Conservation (phyloP, 2,329 filamentous ascomycete species). For the Bipolaris oryzae region DNA sequence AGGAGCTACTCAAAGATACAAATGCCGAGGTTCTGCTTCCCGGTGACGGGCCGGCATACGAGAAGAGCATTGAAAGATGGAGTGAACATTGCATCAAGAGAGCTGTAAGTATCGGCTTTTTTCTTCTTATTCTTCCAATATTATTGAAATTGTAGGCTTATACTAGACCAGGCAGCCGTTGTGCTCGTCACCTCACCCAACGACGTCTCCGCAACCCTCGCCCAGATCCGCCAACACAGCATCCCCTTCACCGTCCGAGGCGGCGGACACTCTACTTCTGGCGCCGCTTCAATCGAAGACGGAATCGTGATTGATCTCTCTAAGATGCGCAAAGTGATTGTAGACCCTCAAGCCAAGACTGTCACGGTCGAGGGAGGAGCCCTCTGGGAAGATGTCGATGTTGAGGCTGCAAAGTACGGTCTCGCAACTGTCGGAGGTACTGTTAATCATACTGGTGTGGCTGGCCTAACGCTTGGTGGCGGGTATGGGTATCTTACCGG, state of each 20-base stretch:
- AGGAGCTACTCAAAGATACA: conserved; percentile 24
- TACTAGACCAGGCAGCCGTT: conserved; percentile 25
- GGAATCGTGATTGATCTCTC: conserved; percentile 64
- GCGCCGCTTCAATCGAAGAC: conserved; percentile 56
- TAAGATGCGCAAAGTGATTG: conserved; percentile 57
- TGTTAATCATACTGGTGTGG: conserved; percentile 67
- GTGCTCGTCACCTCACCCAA: conserved; percentile 25
- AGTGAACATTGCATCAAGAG: conserved; percentile 38
- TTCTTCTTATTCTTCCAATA: too few species aligned
- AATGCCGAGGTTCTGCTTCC: conserved; percentile 32
- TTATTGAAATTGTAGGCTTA: not conserved
- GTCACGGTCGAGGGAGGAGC: conserved; percentile 60
- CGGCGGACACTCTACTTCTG: conserved; percentile 63
- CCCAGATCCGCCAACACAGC: conserved; percentile 29
- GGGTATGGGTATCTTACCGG: conserved; percentile 65
- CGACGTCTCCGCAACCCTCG: conserved; percentile 32
- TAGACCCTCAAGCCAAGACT: conserved; percentile 54
- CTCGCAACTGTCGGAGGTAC: conserved; percentile 67
- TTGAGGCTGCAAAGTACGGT: conserved; percentile 55
- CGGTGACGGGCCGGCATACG: conserved; percentile 28
- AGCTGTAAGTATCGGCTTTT: conserved; percentile 25
- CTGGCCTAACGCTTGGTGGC: conserved; percentile 61
- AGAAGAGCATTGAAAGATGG: conserved; percentile 36
- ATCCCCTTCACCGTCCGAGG: conserved; percentile 61
- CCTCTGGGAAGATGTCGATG: conserved; percentile 62